These are phyloP conservation scores for Daldinia childiae DNA, from an alignment of 495 filamentous ascomycete genomes.

Conservation along the genomic window DNA sequence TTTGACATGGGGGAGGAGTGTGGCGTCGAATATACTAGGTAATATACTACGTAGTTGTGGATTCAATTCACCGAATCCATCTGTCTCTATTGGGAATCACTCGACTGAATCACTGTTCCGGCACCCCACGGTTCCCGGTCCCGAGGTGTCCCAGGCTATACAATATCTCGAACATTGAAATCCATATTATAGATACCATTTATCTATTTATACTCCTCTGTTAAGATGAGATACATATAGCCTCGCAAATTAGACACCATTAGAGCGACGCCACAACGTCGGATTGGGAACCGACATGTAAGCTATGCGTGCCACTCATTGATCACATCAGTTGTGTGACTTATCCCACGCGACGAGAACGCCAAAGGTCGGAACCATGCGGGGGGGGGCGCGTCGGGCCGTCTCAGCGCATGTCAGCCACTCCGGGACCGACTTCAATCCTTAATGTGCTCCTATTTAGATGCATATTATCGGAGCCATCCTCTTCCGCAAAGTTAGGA, in stretches of 20 bases:
- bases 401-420: slow-evolving; percentile 40
- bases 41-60: background rate
- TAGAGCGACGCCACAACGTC: slow-evolving; percentile 6
- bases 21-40: background rate
- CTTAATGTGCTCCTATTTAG: slow-evolving; percentile 45
- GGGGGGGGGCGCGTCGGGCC: slow-evolving; percentile 5
- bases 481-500: slow-evolving; percentile 45
- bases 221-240: background rate
- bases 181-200: background rate
- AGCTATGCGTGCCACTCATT: background rate
- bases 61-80: background rate
- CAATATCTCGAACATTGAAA: slow-evolving; percentile 4
- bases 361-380: slow-evolving; percentile 8
- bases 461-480: slow-evolving; percentile 55
- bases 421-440: slow-evolving; percentile 53
- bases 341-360: slow-evolving; percentile 18
- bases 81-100: background rate
- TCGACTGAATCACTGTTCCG: background rate
- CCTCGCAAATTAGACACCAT: slow-evolving; percentile 9
- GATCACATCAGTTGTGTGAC: slow-evolving; percentile 25
- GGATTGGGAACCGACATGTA: background rate
- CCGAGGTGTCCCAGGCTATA: slow-evolving; percentile 19
- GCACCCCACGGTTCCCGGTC: background rate
- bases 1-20: background rate
- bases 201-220: slow-evolving; percentile 17